These are phyloP conservation scores for Podospora sp. DNA, from an alignment of 495 filamentous ascomycete species.

Conservation along the genomic window DNA sequence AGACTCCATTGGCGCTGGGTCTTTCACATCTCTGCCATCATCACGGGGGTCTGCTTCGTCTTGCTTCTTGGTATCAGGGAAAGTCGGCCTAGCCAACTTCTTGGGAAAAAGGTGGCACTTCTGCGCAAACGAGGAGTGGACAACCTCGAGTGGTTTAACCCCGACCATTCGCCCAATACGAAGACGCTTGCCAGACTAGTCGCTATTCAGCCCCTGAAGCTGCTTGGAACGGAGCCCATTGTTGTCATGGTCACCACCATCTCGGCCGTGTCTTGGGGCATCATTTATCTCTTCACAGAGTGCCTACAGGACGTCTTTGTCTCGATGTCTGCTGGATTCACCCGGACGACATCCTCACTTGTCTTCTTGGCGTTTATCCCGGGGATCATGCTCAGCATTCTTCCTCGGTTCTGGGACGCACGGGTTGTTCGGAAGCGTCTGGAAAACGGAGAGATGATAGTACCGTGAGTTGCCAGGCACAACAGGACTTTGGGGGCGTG, in stretches of 20 bases:
- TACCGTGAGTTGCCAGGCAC: no score
- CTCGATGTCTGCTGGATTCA: slow-evolving; percentile 43
- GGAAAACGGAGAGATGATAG: slow-evolving; percentile 21
- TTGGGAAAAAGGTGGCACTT: not conserved
- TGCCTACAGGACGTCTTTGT: slow-evolving; percentile 50
- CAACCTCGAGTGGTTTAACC: slow-evolving; percentile 19
- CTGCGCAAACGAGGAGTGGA: not conserved
- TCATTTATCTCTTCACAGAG: slow-evolving; percentile 61
- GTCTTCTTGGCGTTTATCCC: slow-evolving; percentile 51
- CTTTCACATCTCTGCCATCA: slow-evolving; percentile 14
- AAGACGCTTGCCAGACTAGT: slow-evolving; percentile 2
- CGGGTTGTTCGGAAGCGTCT: slow-evolving; percentile 24
- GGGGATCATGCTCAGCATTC: slow-evolving; percentile 44
- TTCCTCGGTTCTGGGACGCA: slow-evolving; percentile 49
- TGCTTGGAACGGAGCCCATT: slow-evolving; percentile 45
- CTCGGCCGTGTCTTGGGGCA: slow-evolving; percentile 47
- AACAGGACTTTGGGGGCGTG: no score
- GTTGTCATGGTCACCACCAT: slow-evolving; percentile 31
- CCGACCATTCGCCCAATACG: slow-evolving; percentile 15
- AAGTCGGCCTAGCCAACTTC: slow-evolving; percentile 16
- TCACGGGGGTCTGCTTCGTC: slow-evolving; percentile 1
- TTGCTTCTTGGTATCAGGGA: slow-evolving; percentile 3
- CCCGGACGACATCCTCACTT: slow-evolving; percentile 37
- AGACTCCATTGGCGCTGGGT: slow-evolving; percentile 10
- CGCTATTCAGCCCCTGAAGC: slow-evolving; percentile 13